A percentile compares a stretch with the other conserved stretches of the same genome.
These are phyloP conservation scores for Thielaviopsis punctulata DNA, from an alignment of 2,329 filamentous ascomycete genomes.

Conservation along the genomic window DNA sequence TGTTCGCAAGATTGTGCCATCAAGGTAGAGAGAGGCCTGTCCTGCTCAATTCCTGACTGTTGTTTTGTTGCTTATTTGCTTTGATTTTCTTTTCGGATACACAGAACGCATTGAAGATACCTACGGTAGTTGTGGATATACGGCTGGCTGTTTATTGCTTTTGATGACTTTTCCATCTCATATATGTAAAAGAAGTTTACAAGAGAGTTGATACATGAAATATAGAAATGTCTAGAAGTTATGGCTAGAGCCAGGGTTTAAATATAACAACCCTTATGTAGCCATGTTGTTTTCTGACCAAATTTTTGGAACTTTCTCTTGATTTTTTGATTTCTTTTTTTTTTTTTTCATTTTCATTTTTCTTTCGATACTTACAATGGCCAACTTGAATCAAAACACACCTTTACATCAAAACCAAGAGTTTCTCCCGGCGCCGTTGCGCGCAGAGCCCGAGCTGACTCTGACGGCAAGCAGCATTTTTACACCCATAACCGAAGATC, in stretches of 20 bases:
- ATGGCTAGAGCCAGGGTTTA: too few relatives aligned
- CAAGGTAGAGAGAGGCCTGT: conserved; percentile 30
- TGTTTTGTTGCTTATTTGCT: conserved; percentile 7
- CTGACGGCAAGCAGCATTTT: conserved; percentile 20
- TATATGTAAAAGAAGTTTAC: too few relatives aligned
- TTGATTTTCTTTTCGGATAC: conserved; percentile 14
- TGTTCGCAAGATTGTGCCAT: conserved; percentile 38
- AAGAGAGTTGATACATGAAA: too few relatives aligned
- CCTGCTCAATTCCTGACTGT: background rate
- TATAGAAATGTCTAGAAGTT: too few relatives aligned
- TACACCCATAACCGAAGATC: conserved; percentile 17
- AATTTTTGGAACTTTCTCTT: too few relatives aligned
- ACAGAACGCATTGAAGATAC: conserved; percentile 1
- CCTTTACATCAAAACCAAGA: background rate
- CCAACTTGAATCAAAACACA: background rate
- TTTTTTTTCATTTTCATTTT: conserved; percentile 5
- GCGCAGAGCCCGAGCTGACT: conserved; percentile 14
- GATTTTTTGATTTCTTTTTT: background rate
- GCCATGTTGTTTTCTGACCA: too few relatives aligned
- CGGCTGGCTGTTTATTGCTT: background rate
- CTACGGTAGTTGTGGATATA: background rate
- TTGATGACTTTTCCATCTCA: background rate
- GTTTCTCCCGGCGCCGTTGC: background rate
- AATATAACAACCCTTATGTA: too few relatives aligned
- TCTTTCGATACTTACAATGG: background rate